Base-by-base conservation (phyloP, 257 asterid genomes). In the Coffea canephora region DNA sequence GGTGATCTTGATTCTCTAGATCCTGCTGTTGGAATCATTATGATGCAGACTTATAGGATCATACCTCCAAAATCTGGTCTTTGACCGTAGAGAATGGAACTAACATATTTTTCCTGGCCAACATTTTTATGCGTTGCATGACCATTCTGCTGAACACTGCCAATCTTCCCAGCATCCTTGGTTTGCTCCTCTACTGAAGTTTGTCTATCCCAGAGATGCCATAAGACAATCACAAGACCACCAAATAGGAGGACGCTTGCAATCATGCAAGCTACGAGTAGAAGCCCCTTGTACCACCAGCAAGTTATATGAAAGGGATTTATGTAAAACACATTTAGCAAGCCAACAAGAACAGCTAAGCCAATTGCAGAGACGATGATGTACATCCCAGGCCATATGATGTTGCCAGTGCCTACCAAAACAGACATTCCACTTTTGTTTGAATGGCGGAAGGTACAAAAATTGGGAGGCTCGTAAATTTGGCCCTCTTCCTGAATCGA, bases 1-100 rank as follows among this genome's bases (percentile, higher is more conserved):
- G 15, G 23, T 2, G 50, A 34, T 55, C 39, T 7, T 5, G 7
- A 19, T 21, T 55, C 16, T 18, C 48, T 75, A 27, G 18, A 43
- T 59, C 13, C 70, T 59, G 12, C 15, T 66, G 19, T 54, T 15
- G 57, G 48, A 78, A n/a, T 5, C 36, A 27, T 69, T 65, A 31
- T 43, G 48, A 27, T 27, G 27, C 73, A 71, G 68, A 61, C 31
- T 14, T 49, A 46, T 34, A 34, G 34, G 18, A 73, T 71, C 82
- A 6, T 90, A 94, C 97, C 97, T 88, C 77, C 80, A 43, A 94
- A 88, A 76, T 94, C 87, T 3, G 98, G 98, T 39, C 97, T 91
- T 78, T 87, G 83, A 19, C 97, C 97, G 76, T 91, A 94, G 52
- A 39, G 83, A 74, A 88, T 76, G 10, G 82, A 83, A 61, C 52